phyloP scores from a whole-genome alignment of 257 asterid genomes.

The Solanum ahanhuiri region DNA sequence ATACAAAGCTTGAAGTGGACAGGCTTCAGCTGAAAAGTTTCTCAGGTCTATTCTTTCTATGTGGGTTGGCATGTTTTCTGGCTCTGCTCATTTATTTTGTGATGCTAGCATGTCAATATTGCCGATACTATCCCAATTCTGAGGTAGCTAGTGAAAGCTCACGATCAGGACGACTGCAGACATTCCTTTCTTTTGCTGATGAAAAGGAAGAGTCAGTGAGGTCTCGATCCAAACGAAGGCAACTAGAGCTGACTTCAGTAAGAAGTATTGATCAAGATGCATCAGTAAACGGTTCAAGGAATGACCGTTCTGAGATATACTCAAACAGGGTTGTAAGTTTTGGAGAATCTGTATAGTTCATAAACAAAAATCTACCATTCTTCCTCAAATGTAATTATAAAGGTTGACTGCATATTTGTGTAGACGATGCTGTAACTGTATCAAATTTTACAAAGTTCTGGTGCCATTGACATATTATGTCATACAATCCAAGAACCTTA shows the following conservation, averaged over 20 bases:
- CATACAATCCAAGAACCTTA: background rate
- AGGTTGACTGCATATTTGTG: background rate
- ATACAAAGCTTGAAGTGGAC: constrained; percentile 31
- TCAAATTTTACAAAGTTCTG: background rate
- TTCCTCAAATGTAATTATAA: background rate
- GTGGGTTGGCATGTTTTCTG: constrained; percentile 32
- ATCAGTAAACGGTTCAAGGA: constrained; percentile 5
- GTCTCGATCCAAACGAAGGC: constrained; percentile 21
- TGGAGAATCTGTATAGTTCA: background rate
- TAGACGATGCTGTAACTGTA: background rate
- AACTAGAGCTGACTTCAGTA: constrained; percentile 11
- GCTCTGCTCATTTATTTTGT: constrained; percentile 36
- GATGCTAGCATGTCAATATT: constrained; percentile 15
- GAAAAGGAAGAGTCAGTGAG: constrained; percentile 34
- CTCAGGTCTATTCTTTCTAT: constrained; percentile 30
- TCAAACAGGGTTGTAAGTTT: background rate
- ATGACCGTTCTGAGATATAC: constrained; percentile 1
- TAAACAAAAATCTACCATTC: background rate
- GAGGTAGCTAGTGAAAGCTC: constrained; percentile 18
- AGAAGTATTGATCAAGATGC: constrained; percentile 2
- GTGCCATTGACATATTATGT: background rate
- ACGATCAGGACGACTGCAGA: constrained; percentile 16
- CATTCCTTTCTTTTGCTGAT: constrained; percentile 42
- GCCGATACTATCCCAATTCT: constrained; percentile 1
- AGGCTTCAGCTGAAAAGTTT: constrained; percentile 36